Percentiles rank a stretch among this genome's conserved stretches.
Conservation (phyloP, 2,329 filamentous ascomycete species). For the Arthrinium puccinioides region DNA sequence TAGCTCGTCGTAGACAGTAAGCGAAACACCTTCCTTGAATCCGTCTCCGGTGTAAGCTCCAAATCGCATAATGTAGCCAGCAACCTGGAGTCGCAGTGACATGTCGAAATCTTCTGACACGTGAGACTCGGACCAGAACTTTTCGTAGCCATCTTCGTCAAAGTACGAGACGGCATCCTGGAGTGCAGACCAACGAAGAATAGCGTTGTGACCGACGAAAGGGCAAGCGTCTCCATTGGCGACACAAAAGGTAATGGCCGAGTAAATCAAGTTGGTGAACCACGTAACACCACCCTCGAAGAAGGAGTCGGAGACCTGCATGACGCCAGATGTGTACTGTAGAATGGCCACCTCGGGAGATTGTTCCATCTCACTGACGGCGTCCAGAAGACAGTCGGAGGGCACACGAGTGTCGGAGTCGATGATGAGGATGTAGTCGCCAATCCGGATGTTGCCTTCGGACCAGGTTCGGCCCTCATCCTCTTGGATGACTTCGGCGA, state of each 20-base stretch:
- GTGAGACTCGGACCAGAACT: constrained; percentile 75
- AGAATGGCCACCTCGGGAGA: constrained; percentile 73
- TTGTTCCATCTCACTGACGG: constrained; percentile 75
- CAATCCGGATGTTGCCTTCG: constrained; percentile 77
- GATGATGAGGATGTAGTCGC: constrained; percentile 75
- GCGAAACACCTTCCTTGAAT: constrained; percentile 76
- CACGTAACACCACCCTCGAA: constrained; percentile 61
- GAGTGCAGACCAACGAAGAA: constrained; percentile 68
- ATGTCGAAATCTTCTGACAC: constrained; percentile 80
- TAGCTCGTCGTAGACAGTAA: constrained; percentile 79
- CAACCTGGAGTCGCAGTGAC: constrained; percentile 67
- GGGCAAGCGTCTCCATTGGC: constrained; percentile 70
- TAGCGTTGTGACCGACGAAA: constrained; percentile 75
- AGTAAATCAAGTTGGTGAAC: constrained; percentile 70
- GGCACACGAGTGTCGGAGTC: constrained; percentile 77
- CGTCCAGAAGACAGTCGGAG: constrained; percentile 68
- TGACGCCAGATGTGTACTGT: constrained; percentile 71
- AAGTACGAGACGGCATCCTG: constrained; percentile 61
- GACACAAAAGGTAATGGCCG: constrained; percentile 70
- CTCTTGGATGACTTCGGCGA: constrained; percentile 60
- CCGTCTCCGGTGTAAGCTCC: constrained; percentile 68
- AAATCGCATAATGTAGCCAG: constrained; percentile 65
- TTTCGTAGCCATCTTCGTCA: constrained; percentile 65
- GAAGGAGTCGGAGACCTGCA: constrained; percentile 70
- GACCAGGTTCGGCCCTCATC: constrained; percentile 65